Percentiles rank a stretch among this genome's conserved stretches.
These are phyloP conservation scores for Psilocybe cubensis DNA, from an alignment of 768 basidiomycete species.

Conservation along the genomic window DNA sequence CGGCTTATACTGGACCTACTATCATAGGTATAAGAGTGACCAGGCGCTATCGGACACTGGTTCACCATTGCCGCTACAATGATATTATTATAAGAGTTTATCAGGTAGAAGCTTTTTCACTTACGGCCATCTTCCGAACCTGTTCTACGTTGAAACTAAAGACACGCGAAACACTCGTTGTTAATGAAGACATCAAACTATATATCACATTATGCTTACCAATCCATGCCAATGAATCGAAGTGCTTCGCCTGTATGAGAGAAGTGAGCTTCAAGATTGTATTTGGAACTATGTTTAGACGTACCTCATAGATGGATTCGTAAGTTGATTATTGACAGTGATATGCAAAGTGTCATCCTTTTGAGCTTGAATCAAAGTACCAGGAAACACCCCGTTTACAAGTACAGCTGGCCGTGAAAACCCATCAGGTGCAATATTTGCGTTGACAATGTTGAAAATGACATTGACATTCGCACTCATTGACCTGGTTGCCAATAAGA, in stretches of 20 bases:
- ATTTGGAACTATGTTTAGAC: background rate
- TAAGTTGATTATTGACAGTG: slow-evolving; percentile 33
- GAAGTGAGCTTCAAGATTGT: background rate
- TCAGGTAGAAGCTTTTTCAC: background rate
- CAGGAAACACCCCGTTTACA: slow-evolving; percentile 45
- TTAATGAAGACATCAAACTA: background rate
- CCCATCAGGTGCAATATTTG: slow-evolving; percentile 45
- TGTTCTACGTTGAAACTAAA: slow-evolving; percentile 44
- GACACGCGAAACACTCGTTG: background rate
- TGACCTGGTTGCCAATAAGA: background rate
- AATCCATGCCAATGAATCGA: slow-evolving; percentile 38
- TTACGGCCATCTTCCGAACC: slow-evolving; percentile 49
- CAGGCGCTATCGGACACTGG: slow-evolving; percentile 34
- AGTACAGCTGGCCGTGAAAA: slow-evolving; percentile 40
- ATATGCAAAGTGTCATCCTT: slow-evolving; percentile 39
- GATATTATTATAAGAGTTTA: background rate
- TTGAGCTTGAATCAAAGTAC: slow-evolving; percentile 41
- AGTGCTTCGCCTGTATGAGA: slow-evolving; percentile 23
- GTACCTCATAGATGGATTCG: slow-evolving; percentile 34
- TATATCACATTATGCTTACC: slow-evolving; percentile 22
- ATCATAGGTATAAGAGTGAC: slow-evolving; percentile 29
- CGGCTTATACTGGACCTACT: background rate
- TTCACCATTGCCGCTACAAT: slow-evolving; percentile 29
- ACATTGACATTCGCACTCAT: slow-evolving; percentile 24
- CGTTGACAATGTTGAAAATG: slow-evolving; percentile 35